Conservation (phyloP, 2,329 filamentous ascomycete species). For the Colletotrichum sp. region DNA sequence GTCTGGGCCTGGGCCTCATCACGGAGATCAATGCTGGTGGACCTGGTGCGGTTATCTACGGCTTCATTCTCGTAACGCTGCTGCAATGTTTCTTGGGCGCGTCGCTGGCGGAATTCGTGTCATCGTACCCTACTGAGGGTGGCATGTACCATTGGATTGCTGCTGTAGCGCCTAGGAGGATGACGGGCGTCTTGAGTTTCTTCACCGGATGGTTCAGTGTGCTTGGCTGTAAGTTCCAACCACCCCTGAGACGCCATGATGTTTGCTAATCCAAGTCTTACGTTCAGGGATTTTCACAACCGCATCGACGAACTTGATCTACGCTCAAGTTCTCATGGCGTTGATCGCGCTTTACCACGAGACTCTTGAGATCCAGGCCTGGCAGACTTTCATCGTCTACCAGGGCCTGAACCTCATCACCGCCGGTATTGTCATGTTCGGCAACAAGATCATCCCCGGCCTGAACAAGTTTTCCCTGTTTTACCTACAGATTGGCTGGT, state of each 20-base stretch:
- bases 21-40: constrained; percentile 53
- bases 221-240: constrained; percentile 33
- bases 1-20: constrained; percentile 47
- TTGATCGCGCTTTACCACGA: constrained; percentile 45
- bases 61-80: constrained; percentile 51
- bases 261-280: not conserved
- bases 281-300: constrained; percentile 46
- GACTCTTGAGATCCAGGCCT: constrained; percentile 43
- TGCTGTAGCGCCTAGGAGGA: constrained; percentile 44
- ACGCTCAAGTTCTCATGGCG: constrained; percentile 44
- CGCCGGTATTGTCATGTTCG: constrained; percentile 50
- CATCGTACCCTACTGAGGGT: constrained; percentile 51
- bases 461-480: constrained; percentile 50
- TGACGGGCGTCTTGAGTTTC: constrained; percentile 46
- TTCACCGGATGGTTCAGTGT: constrained; percentile 48
- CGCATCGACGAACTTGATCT: constrained; percentile 49
- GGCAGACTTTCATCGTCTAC: constrained; percentile 54
- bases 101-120: constrained; percentile 52
- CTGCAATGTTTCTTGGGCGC: constrained; percentile 50
- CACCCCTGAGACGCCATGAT: not conserved
- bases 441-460: constrained; percentile 46
- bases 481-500: constrained; percentile 52
- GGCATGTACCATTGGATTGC: constrained; percentile 59
- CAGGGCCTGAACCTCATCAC: constrained; percentile 48
- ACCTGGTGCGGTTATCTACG: constrained; percentile 54